A percentile compares a stretch with the other conserved stretches of the same genome.
These are phyloP conservation scores for Pleurotus tuber-regium DNA, from an alignment of 768 basidiomycete genomes.

Conservation along the genomic window DNA sequence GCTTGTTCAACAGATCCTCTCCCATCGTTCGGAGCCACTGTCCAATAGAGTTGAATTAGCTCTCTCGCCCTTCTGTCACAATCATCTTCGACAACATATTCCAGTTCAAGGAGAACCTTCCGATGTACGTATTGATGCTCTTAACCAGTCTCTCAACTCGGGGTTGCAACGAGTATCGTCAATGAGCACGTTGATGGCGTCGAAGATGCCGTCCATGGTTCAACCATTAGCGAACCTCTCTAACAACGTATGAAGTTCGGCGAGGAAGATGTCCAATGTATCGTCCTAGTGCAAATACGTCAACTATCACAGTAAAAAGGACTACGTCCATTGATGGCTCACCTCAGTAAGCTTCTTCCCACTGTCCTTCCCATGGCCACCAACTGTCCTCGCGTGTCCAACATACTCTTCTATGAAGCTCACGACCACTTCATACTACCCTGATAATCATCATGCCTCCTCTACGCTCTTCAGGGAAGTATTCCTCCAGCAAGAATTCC, in stretches of 20 bases:
- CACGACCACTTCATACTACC: constrained; percentile 71
- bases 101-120: constrained; percentile 74
- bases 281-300: constrained; percentile 51
- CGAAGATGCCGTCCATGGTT: constrained; percentile 64
- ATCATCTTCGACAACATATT: constrained; percentile 77
- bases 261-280: constrained; percentile 49
- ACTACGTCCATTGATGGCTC: no score
- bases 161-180: constrained; percentile 72
- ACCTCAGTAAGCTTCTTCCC: constrained; percentile 24
- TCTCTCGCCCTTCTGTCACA: constrained; percentile 61
- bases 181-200: constrained; percentile 67
- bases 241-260: constrained; percentile 73
- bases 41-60: constrained; percentile 62
- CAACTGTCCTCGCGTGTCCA: constrained; percentile 37
- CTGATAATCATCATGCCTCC: constrained; percentile 88
- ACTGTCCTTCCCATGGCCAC: constrained; percentile 16
- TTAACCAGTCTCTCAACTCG: constrained; percentile 73
- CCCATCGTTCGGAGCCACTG: constrained; percentile 80
- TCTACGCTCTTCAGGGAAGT: constrained; percentile 85
- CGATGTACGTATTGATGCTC: constrained; percentile 55
- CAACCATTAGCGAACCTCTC: constrained; percentile 84
- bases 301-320: background rate
- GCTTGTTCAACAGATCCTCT: constrained; percentile 57
- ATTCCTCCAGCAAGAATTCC: constrained; percentile 73
- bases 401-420: constrained; percentile 60